These are phyloP conservation scores for Chalciporus piperatus DNA, from an alignment of 768 basidiomycete genomes.

Conservation along the genomic window DNA sequence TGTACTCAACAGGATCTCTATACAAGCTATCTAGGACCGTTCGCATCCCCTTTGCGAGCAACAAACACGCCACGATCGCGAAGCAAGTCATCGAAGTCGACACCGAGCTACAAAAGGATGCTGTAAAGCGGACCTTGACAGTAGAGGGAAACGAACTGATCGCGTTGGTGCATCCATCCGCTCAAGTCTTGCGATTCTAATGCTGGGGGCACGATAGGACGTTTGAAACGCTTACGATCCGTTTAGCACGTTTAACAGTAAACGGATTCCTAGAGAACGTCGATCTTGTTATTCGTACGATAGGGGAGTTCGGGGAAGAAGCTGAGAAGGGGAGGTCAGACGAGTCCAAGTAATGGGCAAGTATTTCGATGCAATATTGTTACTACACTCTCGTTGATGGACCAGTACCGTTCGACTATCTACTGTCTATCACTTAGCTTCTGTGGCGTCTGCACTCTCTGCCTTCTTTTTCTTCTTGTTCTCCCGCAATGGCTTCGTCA, in stretches of 20 bases:
- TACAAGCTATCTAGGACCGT: constrained; percentile 46
- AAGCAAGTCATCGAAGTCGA: constrained; percentile 87
- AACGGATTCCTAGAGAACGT: constrained; percentile 91
- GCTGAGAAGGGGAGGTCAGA: constrained; percentile 35
- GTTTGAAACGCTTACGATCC: constrained; percentile 76
- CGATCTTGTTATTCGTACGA: constrained; percentile 79
- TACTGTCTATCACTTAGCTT: constrained; percentile 25
- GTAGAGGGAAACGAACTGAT: constrained; percentile 68
- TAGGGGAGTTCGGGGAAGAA: constrained; percentile 76
- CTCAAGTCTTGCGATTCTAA: constrained; percentile 2
- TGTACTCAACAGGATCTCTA: not conserved
- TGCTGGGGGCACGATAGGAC: constrained; percentile 40
- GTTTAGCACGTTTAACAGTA: constrained; percentile 77
- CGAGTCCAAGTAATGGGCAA: constrained; percentile 5
- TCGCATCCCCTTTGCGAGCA: constrained; percentile 73
- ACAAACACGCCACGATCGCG: constrained; percentile 76
- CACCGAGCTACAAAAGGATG: constrained; percentile 75
- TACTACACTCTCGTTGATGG: constrained; percentile 15
- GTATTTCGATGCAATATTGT: constrained; percentile 10
- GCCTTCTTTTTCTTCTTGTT: constrained; percentile 90
- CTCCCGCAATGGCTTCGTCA: constrained; percentile 80
- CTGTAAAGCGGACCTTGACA: constrained; percentile 68
- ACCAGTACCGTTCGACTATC: constrained; percentile 16
- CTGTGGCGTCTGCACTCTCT: constrained; percentile 42
- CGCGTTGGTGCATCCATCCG: constrained; percentile 53